These are phyloP conservation scores for Chenopodium formosanum DNA, from an alignment of 148 eudicot species.

Conservation along the genomic window DNA sequence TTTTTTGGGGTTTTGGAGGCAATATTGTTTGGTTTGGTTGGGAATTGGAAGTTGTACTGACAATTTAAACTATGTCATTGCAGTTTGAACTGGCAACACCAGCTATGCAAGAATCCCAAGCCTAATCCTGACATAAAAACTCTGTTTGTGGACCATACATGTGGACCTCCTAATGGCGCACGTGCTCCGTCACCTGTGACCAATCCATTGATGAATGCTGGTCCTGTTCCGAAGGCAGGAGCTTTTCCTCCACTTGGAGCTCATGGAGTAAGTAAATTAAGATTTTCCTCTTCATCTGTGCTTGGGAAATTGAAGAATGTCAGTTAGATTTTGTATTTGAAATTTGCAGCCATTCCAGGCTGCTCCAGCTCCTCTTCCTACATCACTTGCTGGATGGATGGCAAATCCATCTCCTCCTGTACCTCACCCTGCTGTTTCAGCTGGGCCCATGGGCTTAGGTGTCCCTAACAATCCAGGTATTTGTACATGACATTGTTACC, in stretches of 20 bases:
- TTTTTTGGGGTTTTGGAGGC: not conserved
- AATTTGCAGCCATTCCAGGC: constrained; percentile 67
- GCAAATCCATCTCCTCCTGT: constrained; percentile 67
- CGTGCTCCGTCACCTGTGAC: constrained; percentile 84
- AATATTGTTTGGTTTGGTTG: not conserved
- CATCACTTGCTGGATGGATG: constrained; percentile 87
- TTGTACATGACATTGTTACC: not conserved
- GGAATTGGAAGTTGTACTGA: constrained; percentile 9
- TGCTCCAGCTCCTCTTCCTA: constrained; percentile 56
- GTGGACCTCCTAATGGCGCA: constrained; percentile 90
- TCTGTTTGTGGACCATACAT: constrained; percentile 85
- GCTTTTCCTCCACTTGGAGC: constrained; percentile 84
- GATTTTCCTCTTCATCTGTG: constrained; percentile 4
- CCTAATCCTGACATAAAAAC: constrained; percentile 91
- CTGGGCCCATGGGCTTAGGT: constrained; percentile 74
- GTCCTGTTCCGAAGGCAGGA: constrained; percentile 61
- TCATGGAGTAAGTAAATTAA: constrained; percentile 65
- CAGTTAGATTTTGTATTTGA: constrained; percentile 21
- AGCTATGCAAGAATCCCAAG: constrained; percentile 88
- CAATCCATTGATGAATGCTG: constrained; percentile 62
- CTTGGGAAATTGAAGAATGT: constrained; percentile 6
- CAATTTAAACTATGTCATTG: constrained; percentile 18
- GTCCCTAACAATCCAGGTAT: constrained; percentile 61
- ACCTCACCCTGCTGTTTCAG: constrained; percentile 77
- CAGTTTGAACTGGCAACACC: constrained; percentile 99